phyloP scores from a whole-genome alignment of 148 eudicot genomes.

The Rhododendron vialii region DNA sequence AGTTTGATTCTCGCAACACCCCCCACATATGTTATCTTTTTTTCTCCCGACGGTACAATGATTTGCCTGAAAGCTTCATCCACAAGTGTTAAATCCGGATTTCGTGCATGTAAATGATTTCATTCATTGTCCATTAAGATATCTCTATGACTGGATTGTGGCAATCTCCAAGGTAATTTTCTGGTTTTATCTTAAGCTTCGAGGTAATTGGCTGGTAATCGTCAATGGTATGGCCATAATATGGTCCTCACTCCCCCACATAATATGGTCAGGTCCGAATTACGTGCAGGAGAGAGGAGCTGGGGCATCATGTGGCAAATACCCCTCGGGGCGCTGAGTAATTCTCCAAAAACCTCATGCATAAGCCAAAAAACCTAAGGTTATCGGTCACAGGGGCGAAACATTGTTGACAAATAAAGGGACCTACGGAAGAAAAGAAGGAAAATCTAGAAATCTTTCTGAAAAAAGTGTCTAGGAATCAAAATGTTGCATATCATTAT shows the following conservation, averaged over 20 bases:
- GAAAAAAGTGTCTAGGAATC: not conserved
- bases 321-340: not conserved
- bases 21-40: slow-evolving; percentile 5
- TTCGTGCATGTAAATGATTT: not conserved
- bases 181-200: not conserved
- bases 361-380: not conserved
- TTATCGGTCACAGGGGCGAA: not conserved
- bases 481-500: not conserved
- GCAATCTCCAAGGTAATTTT: not conserved
- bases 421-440: too few relatives aligned
- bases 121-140: not conserved
- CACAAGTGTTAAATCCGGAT: not conserved
- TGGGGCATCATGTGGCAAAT: not conserved
- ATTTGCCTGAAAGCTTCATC: not conserved
- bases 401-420: not conserved
- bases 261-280: not conserved
- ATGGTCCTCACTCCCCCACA: not conserved
- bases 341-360: not conserved
- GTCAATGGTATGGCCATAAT: not conserved
- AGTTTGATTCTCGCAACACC: slow-evolving; percentile 91
- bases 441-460: not conserved
- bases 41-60: not conserved
- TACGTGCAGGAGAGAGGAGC: not conserved
- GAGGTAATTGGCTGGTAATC: not conserved
- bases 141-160: not conserved